Evolutionary conservation across 2,329 filamentous ascomycete genomes (phyloP), one percentile per base, ranked within the genome.

Genomic region (Allantophomopsis cytisporea): DNA sequence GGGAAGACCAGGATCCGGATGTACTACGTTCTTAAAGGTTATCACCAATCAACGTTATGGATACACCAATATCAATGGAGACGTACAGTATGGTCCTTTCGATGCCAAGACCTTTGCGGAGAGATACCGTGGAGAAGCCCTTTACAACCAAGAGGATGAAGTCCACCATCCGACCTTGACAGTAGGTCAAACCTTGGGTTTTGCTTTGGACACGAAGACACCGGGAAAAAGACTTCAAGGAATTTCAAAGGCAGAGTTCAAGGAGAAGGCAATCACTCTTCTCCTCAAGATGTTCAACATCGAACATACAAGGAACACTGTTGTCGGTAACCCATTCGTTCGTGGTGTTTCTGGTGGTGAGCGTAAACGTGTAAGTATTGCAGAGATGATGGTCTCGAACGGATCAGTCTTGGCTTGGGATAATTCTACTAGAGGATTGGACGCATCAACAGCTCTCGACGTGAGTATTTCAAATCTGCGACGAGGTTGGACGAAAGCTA

Each of bases 251-350:
- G 57, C 61, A 5, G 77, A 82, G 13, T 89, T 89, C 64, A 88
- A 88, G 63, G 69, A 82, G 37, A 76, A 77, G 49, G 76, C 93
- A 41, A 69, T 88, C 44, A 69, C 75, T 14, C 73, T 80, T 51
- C 67, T 94, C 43, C 66, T 94, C 38, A 85, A 84, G 53, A 91
- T 93, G 83, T 93, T 94, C 67, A 91, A 89, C 54, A 94, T 94
- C 39, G 82, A 88, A 57, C 86, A 94, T 58, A 93, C 86, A 0
- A 72, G 76, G 38, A 73, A 87, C 54, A 95, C 88, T 0, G 76
- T 89, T 21, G 85, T 94, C 18, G 88, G 88, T 7, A 82, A 91
- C 45, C 73, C 76, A 1, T 86, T 89, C 45, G 71, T 91, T 15
- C 78, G 83, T 38, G 87, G 86, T 56, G 70, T 93, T 1, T 85